Conservation (phyloP, 2,329 filamentous ascomycete genomes). For the Aureobasidium sp. region DNA sequence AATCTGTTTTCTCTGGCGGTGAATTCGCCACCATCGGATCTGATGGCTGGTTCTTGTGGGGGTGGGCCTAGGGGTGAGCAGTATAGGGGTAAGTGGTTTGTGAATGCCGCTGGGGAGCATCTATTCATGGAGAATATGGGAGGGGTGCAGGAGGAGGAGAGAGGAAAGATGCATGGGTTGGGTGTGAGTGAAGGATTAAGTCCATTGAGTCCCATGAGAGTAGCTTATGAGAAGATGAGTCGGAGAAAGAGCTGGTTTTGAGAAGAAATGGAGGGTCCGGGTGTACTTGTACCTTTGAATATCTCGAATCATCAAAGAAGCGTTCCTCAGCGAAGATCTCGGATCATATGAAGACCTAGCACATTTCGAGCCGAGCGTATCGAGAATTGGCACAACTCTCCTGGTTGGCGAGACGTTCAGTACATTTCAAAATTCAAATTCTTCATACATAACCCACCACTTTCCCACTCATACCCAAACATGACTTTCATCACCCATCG, state of each 20-base stretch:
- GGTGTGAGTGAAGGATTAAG: no score
- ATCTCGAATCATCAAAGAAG: no score
- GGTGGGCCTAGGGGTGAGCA: conserved; percentile 59
- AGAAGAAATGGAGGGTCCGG: background rate
- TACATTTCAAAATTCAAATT: background rate
- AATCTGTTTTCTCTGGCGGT: conserved; percentile 79
- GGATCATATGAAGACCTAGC: no score
- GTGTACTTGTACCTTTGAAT: no score
- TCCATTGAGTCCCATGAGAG: background rate
- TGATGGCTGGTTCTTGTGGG: conserved; percentile 63
- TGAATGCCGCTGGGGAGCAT: conserved; percentile 45
- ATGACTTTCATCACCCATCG: background rate
- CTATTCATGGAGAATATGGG: conserved; percentile 53
- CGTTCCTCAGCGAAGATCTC: no score
- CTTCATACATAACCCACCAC: no score
- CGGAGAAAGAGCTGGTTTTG: conserved; percentile 6
- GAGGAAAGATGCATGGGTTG: background rate
- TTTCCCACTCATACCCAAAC: background rate
- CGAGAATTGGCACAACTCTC: no score
- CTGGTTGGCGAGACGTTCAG: no score
- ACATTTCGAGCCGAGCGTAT: no score
- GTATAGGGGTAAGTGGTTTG: conserved; percentile 48
- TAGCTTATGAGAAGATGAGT: conserved; percentile 14
- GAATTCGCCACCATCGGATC: conserved; percentile 63
- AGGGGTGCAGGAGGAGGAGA: conserved; percentile 3